Evolutionary conservation across 2,329 filamentous ascomycete genomes (phyloP), one percentile per base, ranked within the genome.

Genomic region (Thermothelomyces thermophilus): DNA sequence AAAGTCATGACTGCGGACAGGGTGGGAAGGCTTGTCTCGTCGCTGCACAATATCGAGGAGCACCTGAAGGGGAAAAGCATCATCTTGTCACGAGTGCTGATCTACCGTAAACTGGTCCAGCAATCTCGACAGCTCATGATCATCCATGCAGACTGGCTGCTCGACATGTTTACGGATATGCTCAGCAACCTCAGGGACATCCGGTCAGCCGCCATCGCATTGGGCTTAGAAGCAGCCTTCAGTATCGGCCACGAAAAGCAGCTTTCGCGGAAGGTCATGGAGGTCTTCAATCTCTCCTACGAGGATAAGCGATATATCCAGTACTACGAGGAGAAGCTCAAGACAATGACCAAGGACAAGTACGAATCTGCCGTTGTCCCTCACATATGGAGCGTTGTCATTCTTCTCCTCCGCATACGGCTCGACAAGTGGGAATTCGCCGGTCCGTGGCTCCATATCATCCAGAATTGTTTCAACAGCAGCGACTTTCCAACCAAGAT

Each of bases 311-410:
- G 73, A 16, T 87, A 90, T 59, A 81, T 84, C 33, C 78, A 84
- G 9, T 84, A 83, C 59, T 83, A 91, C 57, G 78, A 80, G 35
- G 73, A 78, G 17, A 78, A 80, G 28, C 72, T 97, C 46, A 77
- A 77, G 49, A 72, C 74, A 10, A 87, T 93, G 82, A 74, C 84
- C 22, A 77, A 82, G 55, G 74, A 77, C 42, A 82, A 75, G 55
- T 77, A 82, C 11, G 76, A 80, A 19, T 80, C 79, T 9, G 66
- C 74, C 0, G 74, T 80, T 34, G 90, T 95, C 0, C 90, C 93
- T 5, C 86, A 90, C 57, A 87, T 97, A 19, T 97, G 91, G 91
- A 86, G 86, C 51, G 79, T 89, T 31, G 73, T 95, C 2, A 80
- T 91, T 6, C 75, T 95, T 2, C 81, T 95, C 48, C 72, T 96